Conservation (phyloP, 306 rosid species). For the Vigna reflexopilosa region DNA sequence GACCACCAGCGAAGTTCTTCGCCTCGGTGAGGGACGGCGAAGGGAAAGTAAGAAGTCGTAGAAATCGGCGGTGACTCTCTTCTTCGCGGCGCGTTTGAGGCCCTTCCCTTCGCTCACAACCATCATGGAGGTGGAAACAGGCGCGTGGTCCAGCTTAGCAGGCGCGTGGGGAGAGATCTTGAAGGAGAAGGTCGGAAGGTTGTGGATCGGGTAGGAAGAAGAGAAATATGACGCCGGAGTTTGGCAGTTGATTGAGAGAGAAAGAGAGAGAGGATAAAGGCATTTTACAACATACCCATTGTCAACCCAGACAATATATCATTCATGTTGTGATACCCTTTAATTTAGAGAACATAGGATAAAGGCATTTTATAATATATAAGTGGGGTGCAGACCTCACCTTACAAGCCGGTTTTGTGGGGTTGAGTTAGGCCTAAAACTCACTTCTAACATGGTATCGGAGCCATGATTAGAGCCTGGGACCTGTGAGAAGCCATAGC, state of each 20-base stretch:
- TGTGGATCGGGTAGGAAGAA: conserved; percentile 25
- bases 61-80: conserved; percentile 84
- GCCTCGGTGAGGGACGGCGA: conserved; percentile 40
- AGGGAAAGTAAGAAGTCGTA: conserved; percentile 78
- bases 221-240: conserved; percentile 26
- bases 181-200: not conserved
- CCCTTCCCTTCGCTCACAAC: conserved; percentile 81
- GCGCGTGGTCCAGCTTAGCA: conserved; percentile 51
- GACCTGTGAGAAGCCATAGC: too few relatives aligned
- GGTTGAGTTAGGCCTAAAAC: too few relatives aligned
- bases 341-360: conserved; percentile 86
- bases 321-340: conserved; percentile 95
- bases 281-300: conserved; percentile 64
- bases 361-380: conserved; percentile 52
- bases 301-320: conserved; percentile 92
- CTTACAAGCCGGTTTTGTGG: too few relatives aligned
- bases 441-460: too few relatives aligned
- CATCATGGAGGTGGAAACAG: conserved; percentile 51
- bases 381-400: too few relatives aligned
- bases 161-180: conserved; percentile 47
- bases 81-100: conserved; percentile 81
- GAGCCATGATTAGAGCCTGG: too few relatives aligned
- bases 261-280: not conserved
- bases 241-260: not conserved
- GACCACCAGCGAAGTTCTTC: conserved; percentile 50